A percentile compares a stretch with the other conserved stretches of the same genome.
Conservation (phyloP, 345 rosid genomes). For the Populus euphratica region DNA sequence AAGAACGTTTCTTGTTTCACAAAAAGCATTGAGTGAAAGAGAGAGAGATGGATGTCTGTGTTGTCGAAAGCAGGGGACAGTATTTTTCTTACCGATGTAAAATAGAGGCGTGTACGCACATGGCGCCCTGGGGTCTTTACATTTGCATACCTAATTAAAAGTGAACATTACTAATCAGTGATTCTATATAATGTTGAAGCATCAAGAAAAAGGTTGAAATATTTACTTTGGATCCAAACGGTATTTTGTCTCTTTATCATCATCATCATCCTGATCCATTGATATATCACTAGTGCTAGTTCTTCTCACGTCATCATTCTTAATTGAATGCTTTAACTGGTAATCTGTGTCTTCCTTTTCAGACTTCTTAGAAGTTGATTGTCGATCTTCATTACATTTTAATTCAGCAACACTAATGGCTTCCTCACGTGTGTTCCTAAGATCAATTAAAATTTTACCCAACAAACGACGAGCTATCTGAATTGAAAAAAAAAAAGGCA, state of each 20-base stretch:
- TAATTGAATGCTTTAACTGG: constrained; percentile 46
- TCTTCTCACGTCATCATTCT: constrained; percentile 63
- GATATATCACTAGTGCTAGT: constrained; percentile 58
- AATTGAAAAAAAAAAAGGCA: constrained; percentile 2
- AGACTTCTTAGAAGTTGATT: constrained; percentile 35
- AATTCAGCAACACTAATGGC: constrained; percentile 85
- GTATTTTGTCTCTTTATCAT: constrained; percentile 88
- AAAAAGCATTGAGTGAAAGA: neutral
- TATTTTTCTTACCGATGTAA: constrained; percentile 80
- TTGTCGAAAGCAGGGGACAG: neutral
- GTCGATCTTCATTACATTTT: constrained; percentile 67
- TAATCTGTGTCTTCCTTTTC: constrained; percentile 54
- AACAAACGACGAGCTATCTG: constrained; percentile 92
- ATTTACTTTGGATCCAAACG: constrained; percentile 90
- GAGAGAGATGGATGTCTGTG: neutral
- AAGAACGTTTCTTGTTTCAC: neutral
- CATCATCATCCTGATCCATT: constrained; percentile 81
- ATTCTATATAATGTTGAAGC: neutral
- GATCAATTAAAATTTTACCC: constrained; percentile 95
- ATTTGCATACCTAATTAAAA: constrained; percentile 77
- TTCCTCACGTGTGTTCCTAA: constrained; percentile 97
- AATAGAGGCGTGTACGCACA: constrained; percentile 94
- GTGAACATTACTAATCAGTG: constrained; percentile 1
- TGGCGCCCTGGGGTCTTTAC: constrained; percentile 99
- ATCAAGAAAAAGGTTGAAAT: neutral